Base-by-base conservation (phyloP, 805 yeast genomes). In the Saccharomycopsis selenospora region DNA sequence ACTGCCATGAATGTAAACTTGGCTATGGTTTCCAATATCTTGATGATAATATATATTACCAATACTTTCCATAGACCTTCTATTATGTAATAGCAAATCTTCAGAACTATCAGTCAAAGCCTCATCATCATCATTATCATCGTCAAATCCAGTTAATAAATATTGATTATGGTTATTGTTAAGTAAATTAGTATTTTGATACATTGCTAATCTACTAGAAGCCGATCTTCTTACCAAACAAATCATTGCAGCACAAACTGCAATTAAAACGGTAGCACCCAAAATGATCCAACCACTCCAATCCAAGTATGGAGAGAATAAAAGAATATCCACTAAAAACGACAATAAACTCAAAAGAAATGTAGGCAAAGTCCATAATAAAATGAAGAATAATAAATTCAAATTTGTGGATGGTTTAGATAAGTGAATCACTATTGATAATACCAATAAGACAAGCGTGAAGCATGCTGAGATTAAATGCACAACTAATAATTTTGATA, bases 241-340 rank as follows among this genome's bases (percentile, higher is more conserved):
- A 17, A 85, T 64, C 54, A 82, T 61, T 1, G 88, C 73, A 1
- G 87, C 80, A 25, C 78, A 71, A 1, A 82, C 54, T 0, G 91
- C 83, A 42, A 81, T 70, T 27, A 82, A 62, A 1, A 83, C 75
- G 0, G 93, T 77, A 1, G 91, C 76, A 0, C 78, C 79, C 23
- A 90, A 66, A 51, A 85, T 75, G 45, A 84, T 67, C 97, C 97
- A 91, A 23, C 96, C 96, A 41, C 82, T 75, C 80, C 88, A 89
- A 47, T 78, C 73, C 47, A 91, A 66, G 59, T 80, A 79, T 2
- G 90, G 85, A 1, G 82, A 73, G 58, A 91, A 91, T 45, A 91
- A 63, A 36, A 90, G 63, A 33, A 90, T 76, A 61, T 91, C 98
- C 2, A 87, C 87, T 51, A 90, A 66, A 55, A 91, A 85, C 4